Percentiles rank a stretch among this genome's conserved stretches.
Conservation (phyloP, 331 rosid species). For the Rosa hybrid region DNA sequence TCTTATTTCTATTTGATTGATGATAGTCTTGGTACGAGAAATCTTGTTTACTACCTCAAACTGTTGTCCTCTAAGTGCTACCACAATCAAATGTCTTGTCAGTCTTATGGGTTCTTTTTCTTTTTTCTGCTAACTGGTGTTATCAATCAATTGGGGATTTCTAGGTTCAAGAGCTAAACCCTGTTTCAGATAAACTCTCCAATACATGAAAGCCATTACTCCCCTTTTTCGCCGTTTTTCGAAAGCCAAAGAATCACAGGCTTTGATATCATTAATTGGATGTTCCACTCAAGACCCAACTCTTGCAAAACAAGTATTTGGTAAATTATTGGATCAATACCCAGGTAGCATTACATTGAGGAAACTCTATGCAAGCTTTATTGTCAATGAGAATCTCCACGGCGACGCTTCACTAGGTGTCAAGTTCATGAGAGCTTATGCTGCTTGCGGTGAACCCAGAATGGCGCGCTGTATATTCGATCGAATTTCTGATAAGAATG, state of each 20-base stretch:
- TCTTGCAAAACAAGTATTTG: conserved; percentile 20
- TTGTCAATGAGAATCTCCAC: conserved; percentile 26
- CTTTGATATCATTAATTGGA: conserved; percentile 7
- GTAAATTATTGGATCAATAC: conserved; percentile 28
- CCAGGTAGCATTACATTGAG: conserved; percentile 46
- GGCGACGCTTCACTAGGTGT: conserved; percentile 36
- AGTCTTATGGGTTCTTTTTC: no score
- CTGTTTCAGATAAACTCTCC: not conserved
- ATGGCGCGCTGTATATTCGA: conserved; percentile 41
- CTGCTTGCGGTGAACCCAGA: conserved; percentile 35
- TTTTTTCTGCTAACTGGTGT: no score
- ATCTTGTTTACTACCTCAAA: no score
- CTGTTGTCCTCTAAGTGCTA: no score
- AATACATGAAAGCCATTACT: conserved; percentile 34
- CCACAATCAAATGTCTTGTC: no score
- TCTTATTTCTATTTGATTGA: no score
- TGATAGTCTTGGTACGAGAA: no score
- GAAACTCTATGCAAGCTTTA: conserved; percentile 40
- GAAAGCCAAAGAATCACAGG: conserved; percentile 8
- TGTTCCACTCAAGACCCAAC: not conserved
- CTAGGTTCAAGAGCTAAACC: not conserved
- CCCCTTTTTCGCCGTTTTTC: conserved; percentile 26
- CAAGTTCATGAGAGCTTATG: conserved; percentile 52
- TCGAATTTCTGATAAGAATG: conserved; percentile 48
- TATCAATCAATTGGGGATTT: no score